phyloP scores from a whole-genome alignment of 805 yeast genomes.

The Kregervanrija pseudodelftensis region DNA sequence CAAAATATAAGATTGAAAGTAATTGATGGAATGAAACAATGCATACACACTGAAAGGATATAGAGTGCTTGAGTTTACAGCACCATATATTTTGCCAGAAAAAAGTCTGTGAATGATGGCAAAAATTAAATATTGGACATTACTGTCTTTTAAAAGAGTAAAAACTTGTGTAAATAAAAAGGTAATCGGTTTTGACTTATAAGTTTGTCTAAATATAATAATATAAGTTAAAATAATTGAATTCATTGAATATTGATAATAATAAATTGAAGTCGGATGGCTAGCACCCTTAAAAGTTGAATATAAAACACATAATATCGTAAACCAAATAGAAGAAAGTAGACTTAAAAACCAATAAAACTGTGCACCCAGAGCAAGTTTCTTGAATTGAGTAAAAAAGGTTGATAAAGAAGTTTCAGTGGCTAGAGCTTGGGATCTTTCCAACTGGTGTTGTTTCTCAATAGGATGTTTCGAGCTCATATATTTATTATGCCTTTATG shows the following conservation, averaged over 20 bases:
- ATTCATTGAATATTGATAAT: slow-evolving; percentile 37
- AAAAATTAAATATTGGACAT: slow-evolving; percentile 52
- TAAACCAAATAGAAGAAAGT: slow-evolving; percentile 38
- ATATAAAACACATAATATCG: slow-evolving; percentile 30
- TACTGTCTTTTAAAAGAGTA: slow-evolving; percentile 43
- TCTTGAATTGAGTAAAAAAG: slow-evolving; percentile 8
- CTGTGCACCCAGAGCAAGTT: slow-evolving; percentile 40
- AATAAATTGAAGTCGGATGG: slow-evolving; percentile 25
- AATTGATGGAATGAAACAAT: slow-evolving; percentile 55
- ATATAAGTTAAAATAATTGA: slow-evolving; percentile 53
- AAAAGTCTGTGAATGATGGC: slow-evolving; percentile 32
- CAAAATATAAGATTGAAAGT: slow-evolving; percentile 46
- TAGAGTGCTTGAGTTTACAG: slow-evolving; percentile 32
- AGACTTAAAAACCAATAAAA: slow-evolving; percentile 70
- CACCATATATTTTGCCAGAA: slow-evolving; percentile 15
- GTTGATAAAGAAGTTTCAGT: too few species aligned
- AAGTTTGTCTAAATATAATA: slow-evolving; percentile 56
- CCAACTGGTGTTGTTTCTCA: too few species aligned
- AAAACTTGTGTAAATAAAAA: slow-evolving; percentile 22
- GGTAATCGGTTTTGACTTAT: slow-evolving; percentile 32
- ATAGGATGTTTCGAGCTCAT: too few species aligned
- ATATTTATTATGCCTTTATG: too few species aligned
- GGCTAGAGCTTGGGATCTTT: too few species aligned
- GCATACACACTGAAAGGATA: slow-evolving; percentile 60
- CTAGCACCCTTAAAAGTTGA: slow-evolving; percentile 34